Evolutionary conservation across 2,329 filamentous ascomycete genomes (phyloP), one percentile per base, ranked within the genome.

Genomic region (Pseudopyrenochaeta lycopersici): DNA sequence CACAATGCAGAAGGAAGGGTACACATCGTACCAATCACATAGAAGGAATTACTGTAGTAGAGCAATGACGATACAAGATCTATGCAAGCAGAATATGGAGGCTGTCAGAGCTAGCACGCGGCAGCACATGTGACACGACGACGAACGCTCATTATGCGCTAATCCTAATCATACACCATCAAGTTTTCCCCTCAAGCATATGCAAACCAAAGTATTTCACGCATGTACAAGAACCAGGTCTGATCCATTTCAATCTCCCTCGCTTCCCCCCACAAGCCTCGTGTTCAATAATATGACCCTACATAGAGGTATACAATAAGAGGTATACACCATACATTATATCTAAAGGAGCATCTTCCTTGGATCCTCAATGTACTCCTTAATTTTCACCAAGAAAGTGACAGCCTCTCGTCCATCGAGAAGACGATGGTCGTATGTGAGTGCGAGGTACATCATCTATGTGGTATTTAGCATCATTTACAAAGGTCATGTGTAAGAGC

Each of bases 361-460:
- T 33, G 94, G 94, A 73, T 98, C 95, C 82, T 98, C 94, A 66
- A 98, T 96, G 75, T 90, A 97, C 77, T 97, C 91, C 87, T 98
- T 98, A 71, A 99, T 78, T 86, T 96, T 97, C 57, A 98, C 90
- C 66, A 98, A 83, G 84, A 98, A 98, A 58, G 94, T 95, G 35
- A 97, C 92, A 41, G 94, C 95, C 81, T 98, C 94, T 74, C 94
- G 88, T 45, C 95, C 95, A 76, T 98, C 95, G 20, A 99, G 84
- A 44, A 99, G 86, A 74, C 95, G 90, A 81, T 99, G 95, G 76
- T 99, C 95, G 74, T 99, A 99, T 12, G 95, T 99, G 55, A 99
- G 84, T 36, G 95, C 95, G 62, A 99, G 86, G 78, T 97, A 98
- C 95, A 99, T 99, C 92, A 99, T 98, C 80, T 85, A 57, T 23